phyloP scores from a whole-genome alignment of 129 eudicot genomes.

The Dittrichia graveolens region DNA sequence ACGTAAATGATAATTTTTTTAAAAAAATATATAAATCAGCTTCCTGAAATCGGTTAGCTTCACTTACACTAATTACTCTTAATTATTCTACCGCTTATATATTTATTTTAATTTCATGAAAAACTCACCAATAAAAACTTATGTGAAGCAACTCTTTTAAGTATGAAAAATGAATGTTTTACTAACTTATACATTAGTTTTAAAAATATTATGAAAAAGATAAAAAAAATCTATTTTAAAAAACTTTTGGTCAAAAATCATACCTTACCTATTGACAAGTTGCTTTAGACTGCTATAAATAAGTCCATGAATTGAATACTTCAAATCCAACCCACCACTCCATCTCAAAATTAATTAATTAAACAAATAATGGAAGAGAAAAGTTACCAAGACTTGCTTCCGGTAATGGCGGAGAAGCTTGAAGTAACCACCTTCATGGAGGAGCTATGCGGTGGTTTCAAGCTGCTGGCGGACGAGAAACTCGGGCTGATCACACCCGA shows the following conservation, averaged over 20 bases:
- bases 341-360: neutral
- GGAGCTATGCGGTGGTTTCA: conserved; percentile 80
- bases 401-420: conserved; percentile 89
- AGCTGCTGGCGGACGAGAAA: conserved; percentile 62
- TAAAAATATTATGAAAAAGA: neutral
- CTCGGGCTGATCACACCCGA: conserved; percentile 61
- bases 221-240: too few species aligned
- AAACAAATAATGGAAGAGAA: conserved; percentile 38
- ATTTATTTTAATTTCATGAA: neutral
- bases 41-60: too few species aligned
- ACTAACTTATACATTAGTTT: neutral
- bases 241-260: conserved; percentile 9
- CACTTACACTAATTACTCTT: neutral
- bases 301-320: neutral
- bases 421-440: conserved; percentile 63
- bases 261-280: conserved; percentile 23
- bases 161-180: too few species aligned
- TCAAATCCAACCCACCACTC: neutral
- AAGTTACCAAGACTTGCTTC: conserved; percentile 69
- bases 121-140: neutral
- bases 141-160: too few species aligned
- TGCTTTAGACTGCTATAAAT: conserved; percentile 31
- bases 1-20: neutral
- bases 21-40: neutral
- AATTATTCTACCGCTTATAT: neutral